These are phyloP conservation scores for Euryodendron excelsum DNA, from an alignment of 148 eudicot species.

Conservation along the genomic window DNA sequence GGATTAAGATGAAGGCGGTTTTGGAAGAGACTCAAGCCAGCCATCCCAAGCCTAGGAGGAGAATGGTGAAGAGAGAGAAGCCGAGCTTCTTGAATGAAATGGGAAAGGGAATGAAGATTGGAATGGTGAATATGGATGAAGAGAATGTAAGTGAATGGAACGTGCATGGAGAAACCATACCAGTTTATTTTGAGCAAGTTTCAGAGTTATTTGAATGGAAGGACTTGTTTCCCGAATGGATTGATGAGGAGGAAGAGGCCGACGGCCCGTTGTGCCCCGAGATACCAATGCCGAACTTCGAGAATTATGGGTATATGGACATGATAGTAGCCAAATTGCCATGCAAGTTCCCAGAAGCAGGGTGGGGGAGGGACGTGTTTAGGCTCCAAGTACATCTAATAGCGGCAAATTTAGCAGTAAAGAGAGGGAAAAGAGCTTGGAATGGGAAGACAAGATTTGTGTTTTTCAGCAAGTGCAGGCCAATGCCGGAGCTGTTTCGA, in stretches of 20 bases:
- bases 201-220: constrained; percentile 71
- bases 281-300: constrained; percentile 68
- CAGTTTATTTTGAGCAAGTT: constrained; percentile 48
- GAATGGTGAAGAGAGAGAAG: constrained; percentile 38
- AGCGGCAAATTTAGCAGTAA: constrained; percentile 56
- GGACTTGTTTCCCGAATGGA: constrained; percentile 89
- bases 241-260: constrained; percentile 85
- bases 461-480: constrained; percentile 72
- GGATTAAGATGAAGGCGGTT: constrained; percentile 67
- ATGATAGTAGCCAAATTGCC: constrained; percentile 71
- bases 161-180: constrained; percentile 34
- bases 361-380: constrained; percentile 70
- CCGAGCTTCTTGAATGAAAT: constrained; percentile 60
- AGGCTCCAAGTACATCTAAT: constrained; percentile 74
- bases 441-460: constrained; percentile 58
- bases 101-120: constrained; percentile 54
- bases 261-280: constrained; percentile 76
- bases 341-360: constrained; percentile 55
- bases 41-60: constrained; percentile 23
- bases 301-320: constrained; percentile 46
- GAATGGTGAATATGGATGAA: constrained; percentile 70
- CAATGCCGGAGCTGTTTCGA: constrained; percentile 84
- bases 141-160: constrained; percentile 71
- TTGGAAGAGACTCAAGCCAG: constrained; percentile 48
- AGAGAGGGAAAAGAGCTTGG: constrained; percentile 58